A percentile compares a stretch with the other conserved stretches of the same genome.
Evolutionary conservation across 345 rosid species (phyloP).

Genomic region (Eucalyptus tenuipes): DNA sequence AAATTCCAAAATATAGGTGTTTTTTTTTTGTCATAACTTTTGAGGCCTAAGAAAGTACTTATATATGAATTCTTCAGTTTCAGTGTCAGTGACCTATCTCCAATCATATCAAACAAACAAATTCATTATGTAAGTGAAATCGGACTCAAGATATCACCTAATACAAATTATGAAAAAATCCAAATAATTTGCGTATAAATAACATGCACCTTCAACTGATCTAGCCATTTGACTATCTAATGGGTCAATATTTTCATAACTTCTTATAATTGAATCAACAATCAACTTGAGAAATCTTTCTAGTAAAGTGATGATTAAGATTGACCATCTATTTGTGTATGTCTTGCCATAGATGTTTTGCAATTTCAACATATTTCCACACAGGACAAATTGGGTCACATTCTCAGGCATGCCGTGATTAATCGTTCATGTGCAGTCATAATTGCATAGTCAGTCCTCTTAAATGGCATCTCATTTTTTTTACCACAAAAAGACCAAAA

Average conservation of each 20-base stretch:
- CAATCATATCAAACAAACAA: background rate
- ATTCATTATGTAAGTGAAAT: background rate
- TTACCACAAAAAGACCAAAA: background rate
- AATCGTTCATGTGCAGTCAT: background rate
- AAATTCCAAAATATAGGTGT: background rate
- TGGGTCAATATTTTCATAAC: background rate
- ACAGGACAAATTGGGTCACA: background rate
- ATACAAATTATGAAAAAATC: background rate
- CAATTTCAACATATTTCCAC: no score
- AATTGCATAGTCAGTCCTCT: background rate
- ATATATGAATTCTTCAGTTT: background rate
- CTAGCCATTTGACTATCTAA: background rate
- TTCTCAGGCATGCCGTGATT: background rate
- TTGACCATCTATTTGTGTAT: no score
- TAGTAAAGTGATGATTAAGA: no score
- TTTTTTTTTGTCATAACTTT: background rate
- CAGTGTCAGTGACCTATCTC: background rate
- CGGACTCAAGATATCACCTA: background rate
- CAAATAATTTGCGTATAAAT: background rate
- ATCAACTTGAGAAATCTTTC: background rate
- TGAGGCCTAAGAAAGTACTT: no score
- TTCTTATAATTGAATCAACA: background rate
- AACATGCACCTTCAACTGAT: background rate
- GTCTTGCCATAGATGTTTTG: no score
- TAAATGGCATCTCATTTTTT: background rate